Conservation (phyloP, 441 rosid genomes). For the Biscutella laevigata region DNA sequence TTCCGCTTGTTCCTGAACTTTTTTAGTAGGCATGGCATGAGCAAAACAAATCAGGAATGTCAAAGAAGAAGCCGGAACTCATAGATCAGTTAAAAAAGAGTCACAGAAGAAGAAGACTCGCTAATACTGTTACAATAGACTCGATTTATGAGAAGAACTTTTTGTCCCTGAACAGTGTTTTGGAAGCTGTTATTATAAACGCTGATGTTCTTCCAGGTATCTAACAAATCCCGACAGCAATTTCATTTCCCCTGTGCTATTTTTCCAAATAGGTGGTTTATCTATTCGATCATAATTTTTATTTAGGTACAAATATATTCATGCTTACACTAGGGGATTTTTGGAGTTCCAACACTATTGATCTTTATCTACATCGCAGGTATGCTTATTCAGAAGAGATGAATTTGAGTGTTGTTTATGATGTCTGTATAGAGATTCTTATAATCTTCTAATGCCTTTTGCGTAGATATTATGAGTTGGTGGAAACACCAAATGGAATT, state of each 20-base stretch:
- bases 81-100: conserved; percentile 54
- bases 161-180: conserved; percentile 50
- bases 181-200: conserved; percentile 70
- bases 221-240: background rate
- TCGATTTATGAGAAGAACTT: conserved; percentile 78
- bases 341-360: conserved; percentile 94
- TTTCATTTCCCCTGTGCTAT: background rate
- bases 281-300: conserved; percentile 3
- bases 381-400: conserved; percentile 17
- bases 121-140: conserved; percentile 64
- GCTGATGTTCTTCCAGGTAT: conserved; percentile 70
- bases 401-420: conserved; percentile 5
- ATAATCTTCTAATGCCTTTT: background rate
- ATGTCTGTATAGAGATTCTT: conserved; percentile 3
- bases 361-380: conserved; percentile 88
- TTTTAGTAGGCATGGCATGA: conserved; percentile 67
- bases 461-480: conserved; percentile 73
- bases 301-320: conserved; percentile 82
- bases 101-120: conserved; percentile 59
- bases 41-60: conserved; percentile 42
- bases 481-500: conserved; percentile 57
- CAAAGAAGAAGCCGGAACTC: conserved; percentile 64
- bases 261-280: background rate
- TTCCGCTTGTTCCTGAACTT: background rate
- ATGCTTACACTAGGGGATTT: conserved; percentile 88